Evolutionary conservation across 164 flowering plant species (phyloP), one percentile per base, ranked within the genome.

Genomic region (Umbilicus rupestris): DNA sequence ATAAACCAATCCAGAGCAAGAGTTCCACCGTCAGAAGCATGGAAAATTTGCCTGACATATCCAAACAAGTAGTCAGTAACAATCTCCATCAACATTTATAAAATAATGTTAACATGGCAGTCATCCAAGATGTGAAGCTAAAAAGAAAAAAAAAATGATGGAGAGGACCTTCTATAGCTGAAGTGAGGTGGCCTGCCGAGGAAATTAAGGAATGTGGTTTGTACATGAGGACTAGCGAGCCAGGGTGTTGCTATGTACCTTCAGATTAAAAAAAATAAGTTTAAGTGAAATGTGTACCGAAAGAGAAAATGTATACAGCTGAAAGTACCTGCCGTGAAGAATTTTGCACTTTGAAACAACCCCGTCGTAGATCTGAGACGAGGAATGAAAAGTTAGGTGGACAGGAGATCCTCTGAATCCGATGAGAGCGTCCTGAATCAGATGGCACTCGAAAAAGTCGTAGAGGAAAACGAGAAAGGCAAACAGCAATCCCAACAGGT

Each of bases 1-100:
- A 68, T 14, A 57, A 92, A 81, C 97, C 99, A 95, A 75, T 95
- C 99, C 74, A 95, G 71, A 69, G 96, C 99, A 70, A 92, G 78
- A 19, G 85, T 90, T 68, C 99, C 97, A 68, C 97, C 97, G 78
- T 95, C 99, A 64, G 88, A 66, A 44, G 82, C 57, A 70, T 60
- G 74, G 72, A 85, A 95, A 33, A 92, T 45, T 68, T 90, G 84
- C 73, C 99, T 94, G 33, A 55, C 33, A 55, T 55, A 8, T 28
- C 58, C 29, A 52, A 28, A 28, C 60, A 55, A 30, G 37, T 19
- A 62, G 44, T 19, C n/a, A 62, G 33, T 20, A 10, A 7, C 17
- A 62, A 62, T 17, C n/a, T n/a, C n/a, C n/a, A n/a, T n/a, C n/a
- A n/a, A n/a, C n/a, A n/a, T n/a, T n/a, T n/a, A n/a, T n/a, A n/a